A percentile compares a stretch with the other conserved stretches of the same genome.
Conservation (phyloP, 1,284 basidiomycete species). For the Gymnopus androsaceus region DNA sequence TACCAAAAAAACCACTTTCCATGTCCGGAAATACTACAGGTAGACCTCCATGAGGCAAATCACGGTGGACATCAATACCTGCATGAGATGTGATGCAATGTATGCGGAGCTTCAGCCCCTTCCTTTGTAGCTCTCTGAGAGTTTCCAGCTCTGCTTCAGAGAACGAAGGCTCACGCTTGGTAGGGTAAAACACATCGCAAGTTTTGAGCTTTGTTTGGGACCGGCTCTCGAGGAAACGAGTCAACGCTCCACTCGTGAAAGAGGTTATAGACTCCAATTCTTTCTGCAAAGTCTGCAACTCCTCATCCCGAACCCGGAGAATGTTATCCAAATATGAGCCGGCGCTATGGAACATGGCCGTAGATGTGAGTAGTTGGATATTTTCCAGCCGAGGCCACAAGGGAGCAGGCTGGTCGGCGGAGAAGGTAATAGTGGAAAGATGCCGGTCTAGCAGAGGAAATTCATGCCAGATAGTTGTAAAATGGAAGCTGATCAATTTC, state of each 20-base stretch:
- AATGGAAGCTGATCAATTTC: background rate
- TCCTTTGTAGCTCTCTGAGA: background rate
- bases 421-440: background rate
- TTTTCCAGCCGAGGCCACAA: background rate
- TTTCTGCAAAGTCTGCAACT: too few relatives aligned
- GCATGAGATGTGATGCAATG: too few relatives aligned
- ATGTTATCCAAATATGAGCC: too few relatives aligned
- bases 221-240: background rate
- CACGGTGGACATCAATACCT: too few relatives aligned
- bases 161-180: background rate
- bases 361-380: background rate
- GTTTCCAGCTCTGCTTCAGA: background rate
- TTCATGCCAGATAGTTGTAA: background rate
- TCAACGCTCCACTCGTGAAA: background rate
- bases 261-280: too few relatives aligned
- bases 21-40: too few relatives aligned
- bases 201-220: background rate
- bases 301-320: too few relatives aligned
- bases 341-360: too few relatives aligned
- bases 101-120: background rate
- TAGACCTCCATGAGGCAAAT: too few relatives aligned
- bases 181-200: background rate
- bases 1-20: too few relatives aligned
- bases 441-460: background rate
- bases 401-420: background rate